Evolutionary conservation across 345 rosid species (phyloP), one percentile per base, ranked within the genome.

Genomic region (Eucalyptus pauciflora): DNA sequence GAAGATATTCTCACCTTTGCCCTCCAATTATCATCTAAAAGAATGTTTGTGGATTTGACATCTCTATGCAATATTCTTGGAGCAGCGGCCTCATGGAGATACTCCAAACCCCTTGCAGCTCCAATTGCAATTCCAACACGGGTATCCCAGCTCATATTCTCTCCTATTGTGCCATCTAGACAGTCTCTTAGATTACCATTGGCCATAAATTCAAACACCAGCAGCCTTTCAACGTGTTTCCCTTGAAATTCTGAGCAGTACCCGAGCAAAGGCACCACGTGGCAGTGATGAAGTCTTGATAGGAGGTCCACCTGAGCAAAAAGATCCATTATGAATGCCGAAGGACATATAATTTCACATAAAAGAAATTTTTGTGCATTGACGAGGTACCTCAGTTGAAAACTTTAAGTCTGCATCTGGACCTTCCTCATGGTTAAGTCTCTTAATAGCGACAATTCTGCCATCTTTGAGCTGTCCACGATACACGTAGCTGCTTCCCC

Each of bases 1-100:
- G 56, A 54, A 45, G 50, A 67, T 67, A 48, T n/a, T 76, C 96
- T 94, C 91, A 97, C 99, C 93, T 96, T 97, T 10, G 99, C 99
- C 88, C 94, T 95, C 97, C 98, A 95, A 87, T 92, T 94, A 87
- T 94, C 95, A 90, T 96, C 98, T 56, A 97, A 93, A 52, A 98
- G 99, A 90, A 98, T 98, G 86, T 97, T 98, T 20, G 99, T 94
- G 37, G 99, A 97, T 92, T 98, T 98, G 92, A 98, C 96, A 92
- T 98, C 99, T 90, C 99, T 92, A 88, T 98, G 99, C 93, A 98
- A 93, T 92, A 98, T 96, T 96, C 96, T 95, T 69, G 99, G 99
- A 87, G 99, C 98, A 79, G 99, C 99, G 25, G 99, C 98, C 92
- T 97, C 99, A 46, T 98, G 99, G 89, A 98, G 99, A 94, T 98